phyloP scores from a whole-genome alignment of 164 flowering plant genomes.

The Vitis amurensis region DNA sequence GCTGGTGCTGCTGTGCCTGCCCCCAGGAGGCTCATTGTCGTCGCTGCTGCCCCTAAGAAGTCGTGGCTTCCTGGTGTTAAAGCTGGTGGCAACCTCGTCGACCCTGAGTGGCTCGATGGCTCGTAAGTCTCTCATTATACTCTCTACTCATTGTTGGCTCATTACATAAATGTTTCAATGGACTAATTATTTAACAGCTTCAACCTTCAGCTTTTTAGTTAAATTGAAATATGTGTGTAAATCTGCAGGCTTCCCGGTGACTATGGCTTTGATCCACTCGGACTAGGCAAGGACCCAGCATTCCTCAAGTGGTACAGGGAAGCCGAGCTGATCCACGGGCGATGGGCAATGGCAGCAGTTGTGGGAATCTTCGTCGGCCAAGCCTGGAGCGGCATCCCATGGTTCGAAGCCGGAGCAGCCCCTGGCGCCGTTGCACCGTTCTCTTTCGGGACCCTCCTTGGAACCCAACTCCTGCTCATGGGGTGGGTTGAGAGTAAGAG shows the following conservation, averaged over 20 bases:
- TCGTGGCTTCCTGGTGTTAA: conserved; percentile 91
- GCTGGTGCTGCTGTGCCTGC: conserved; percentile 7
- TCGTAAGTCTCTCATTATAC: conserved; percentile 58
- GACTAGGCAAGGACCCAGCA: conserved; percentile 94
- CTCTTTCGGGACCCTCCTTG: conserved; percentile 87
- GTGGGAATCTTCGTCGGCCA: conserved; percentile 94
- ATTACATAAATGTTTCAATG: not conserved
- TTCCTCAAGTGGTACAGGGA: conserved; percentile 99
- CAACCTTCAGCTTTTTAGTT: too few species aligned
- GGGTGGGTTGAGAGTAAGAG: conserved; percentile 99
- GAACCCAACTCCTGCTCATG: conserved; percentile 94
- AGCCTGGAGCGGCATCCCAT: conserved; percentile 94
- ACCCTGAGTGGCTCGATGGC: conserved; percentile 99
- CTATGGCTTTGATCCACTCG: conserved; percentile 95
- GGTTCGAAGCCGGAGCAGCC: conserved; percentile 98
- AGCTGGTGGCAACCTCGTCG: conserved; percentile 74
- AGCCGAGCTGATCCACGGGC: conserved; percentile 96
- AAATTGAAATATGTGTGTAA: too few species aligned
- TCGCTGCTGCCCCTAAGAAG: conserved; percentile 59
- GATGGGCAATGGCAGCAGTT: conserved; percentile 98
- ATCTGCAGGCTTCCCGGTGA: conserved; percentile 86
- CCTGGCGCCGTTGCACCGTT: conserved; percentile 95
- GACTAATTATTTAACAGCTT: not conserved
- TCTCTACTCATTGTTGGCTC: not conserved
- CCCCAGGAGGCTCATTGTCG: conserved; percentile 42